Evolutionary conservation across 352 stramenopile species (phyloP).

Genomic region (Phytophthora quininea): DNA sequence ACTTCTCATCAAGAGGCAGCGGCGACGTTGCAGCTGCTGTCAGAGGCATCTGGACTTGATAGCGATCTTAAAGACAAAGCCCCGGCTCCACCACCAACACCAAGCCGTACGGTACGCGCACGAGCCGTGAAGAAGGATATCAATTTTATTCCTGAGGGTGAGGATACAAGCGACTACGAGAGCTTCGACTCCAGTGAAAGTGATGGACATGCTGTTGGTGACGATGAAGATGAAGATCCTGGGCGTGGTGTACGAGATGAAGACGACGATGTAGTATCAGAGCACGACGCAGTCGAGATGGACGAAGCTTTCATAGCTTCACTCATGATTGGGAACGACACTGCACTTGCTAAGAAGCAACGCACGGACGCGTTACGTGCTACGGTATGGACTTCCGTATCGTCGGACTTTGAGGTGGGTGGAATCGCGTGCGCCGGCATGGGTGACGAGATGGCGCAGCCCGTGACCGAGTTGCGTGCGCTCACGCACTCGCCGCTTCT

Average conservation of each 20-base stretch:
- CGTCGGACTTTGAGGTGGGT: not conserved
- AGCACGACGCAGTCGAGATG: conserved; percentile 4
- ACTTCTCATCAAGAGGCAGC: conserved; percentile 13
- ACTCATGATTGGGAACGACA: conserved; percentile 1
- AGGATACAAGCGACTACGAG: not conserved
- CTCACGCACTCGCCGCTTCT: conserved; percentile 5
- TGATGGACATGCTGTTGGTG: not conserved
- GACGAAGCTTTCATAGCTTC: conserved; percentile 10
- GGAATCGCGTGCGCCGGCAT: not conserved
- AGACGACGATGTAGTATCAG: not conserved
- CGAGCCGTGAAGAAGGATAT: not conserved
- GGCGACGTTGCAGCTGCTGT: conserved; percentile 16
- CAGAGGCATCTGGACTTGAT: conserved; percentile 10
- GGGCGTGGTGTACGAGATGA: not conserved
- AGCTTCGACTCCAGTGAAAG: not conserved
- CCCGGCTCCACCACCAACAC: not conserved
- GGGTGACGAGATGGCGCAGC: not conserved
- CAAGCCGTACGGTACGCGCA: not conserved
- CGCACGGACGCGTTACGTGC: not conserved
- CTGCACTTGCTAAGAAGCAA: not conserved
- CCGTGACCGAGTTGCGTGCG: not conserved
- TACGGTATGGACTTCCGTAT: conserved; percentile 9
- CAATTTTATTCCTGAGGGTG: not conserved
- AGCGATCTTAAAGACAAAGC: not conserved
- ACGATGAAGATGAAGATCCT: not conserved